Evolutionary conservation across 2,329 filamentous ascomycete species (phyloP).

Genomic region (Pseudogymnoascus sp.): DNA sequence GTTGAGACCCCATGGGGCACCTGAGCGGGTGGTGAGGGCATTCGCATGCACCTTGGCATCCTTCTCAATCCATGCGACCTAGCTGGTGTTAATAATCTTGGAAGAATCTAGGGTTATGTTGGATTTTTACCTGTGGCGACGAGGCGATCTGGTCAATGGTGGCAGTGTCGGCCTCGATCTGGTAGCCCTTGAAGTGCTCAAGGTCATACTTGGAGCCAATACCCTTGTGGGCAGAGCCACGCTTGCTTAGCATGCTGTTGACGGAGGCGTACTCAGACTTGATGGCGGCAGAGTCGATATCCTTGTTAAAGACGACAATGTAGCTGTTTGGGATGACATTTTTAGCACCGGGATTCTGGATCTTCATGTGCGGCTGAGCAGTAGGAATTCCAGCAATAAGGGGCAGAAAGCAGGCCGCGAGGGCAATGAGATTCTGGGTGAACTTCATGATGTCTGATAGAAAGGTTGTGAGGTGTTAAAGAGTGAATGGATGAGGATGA

Average conservation of each 20-base stretch:
- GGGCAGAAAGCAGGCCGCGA: constrained; percentile 24
- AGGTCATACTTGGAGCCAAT: constrained; percentile 25
- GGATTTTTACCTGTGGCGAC: constrained; percentile 22
- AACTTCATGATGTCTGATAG: constrained; percentile 5
- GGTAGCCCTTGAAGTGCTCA: constrained; percentile 23
- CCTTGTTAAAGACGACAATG: constrained; percentile 58
- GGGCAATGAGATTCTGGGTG: constrained; percentile 14
- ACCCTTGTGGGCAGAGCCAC: constrained; percentile 38
- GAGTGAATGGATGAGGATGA: constrained; percentile 3
- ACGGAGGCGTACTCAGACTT: constrained; percentile 42
- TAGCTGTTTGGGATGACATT: constrained; percentile 50
- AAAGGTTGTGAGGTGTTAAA: background rate
- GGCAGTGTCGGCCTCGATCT: constrained; percentile 21
- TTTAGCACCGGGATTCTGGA: constrained; percentile 39
- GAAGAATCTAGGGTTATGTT: background rate
- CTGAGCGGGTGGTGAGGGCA: constrained; percentile 20
- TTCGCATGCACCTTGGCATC: constrained; percentile 28
- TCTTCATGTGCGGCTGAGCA: constrained; percentile 20
- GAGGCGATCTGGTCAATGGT: constrained; percentile 25
- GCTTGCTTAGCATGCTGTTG: constrained; percentile 44
- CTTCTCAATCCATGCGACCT: constrained; percentile 27
- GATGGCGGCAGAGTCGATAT: constrained; percentile 41
- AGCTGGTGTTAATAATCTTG: background rate
- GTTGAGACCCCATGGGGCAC: constrained; percentile 28
- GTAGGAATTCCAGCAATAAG: constrained; percentile 23